These are phyloP conservation scores for Cryptosporidium sp. DNA, from an alignment of 169 alveolate species.

Conservation along the genomic window DNA sequence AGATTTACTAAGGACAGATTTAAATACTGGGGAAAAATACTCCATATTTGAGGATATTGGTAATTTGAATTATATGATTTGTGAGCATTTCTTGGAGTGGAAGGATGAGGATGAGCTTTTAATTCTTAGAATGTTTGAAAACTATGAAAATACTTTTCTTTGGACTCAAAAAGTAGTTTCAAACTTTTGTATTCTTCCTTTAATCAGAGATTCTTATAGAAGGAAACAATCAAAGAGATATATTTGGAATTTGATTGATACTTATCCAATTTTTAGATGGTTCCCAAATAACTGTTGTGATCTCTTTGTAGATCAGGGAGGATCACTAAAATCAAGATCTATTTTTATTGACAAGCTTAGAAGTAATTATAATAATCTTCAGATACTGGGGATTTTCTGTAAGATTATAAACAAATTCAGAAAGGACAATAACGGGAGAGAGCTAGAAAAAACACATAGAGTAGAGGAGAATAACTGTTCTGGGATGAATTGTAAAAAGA, in stretches of 20 bases:
- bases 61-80: conserved; percentile 51
- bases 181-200: conserved; percentile 22
- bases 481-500: background rate
- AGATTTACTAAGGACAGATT: conserved; percentile 25
- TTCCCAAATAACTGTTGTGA: conserved; percentile 38
- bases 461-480: background rate
- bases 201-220: background rate
- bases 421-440: background rate
- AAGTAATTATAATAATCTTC: conserved; percentile 26
- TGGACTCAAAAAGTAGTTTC: conserved; percentile 30
- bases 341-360: conserved; percentile 41
- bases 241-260: conserved; percentile 68
- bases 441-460: background rate
- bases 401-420: background rate
- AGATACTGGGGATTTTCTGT: conserved; percentile 7
- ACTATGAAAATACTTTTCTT: background rate
- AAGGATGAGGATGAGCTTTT: conserved; percentile 52
- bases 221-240: background rate
- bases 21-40: conserved; percentile 6
- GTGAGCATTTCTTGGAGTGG: conserved; percentile 68
- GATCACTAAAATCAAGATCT: background rate
- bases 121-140: conserved; percentile 18
- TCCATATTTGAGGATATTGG: conserved; percentile 10
- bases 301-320: background rate
- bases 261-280: conserved; percentile 69